phyloP scores from a whole-genome alignment of 176 grass and related monocot genomes.

The Zizania latifolia region DNA sequence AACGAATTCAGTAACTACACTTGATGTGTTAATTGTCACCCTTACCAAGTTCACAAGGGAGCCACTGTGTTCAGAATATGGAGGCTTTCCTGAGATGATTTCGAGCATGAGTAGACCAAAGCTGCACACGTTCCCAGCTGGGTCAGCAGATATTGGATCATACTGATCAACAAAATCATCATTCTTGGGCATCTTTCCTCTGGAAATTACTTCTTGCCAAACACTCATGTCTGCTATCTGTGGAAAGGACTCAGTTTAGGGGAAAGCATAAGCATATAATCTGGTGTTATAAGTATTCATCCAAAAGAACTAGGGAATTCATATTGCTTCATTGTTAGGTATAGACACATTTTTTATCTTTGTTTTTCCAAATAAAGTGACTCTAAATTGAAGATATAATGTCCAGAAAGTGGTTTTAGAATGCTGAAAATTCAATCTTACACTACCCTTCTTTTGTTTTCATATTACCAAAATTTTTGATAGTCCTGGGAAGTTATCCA shows the following conservation, averaged over 20 bases:
- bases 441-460: background rate
- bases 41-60: conserved; percentile 72
- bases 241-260: conserved; percentile 18
- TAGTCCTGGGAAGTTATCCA: background rate
- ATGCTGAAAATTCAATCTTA: background rate
- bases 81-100: conserved; percentile 85
- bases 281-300: conserved; percentile 1
- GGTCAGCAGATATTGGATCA: conserved; percentile 48
- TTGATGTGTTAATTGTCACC: background rate
- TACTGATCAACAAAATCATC: conserved; percentile 34
- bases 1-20: conserved; percentile 16
- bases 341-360: background rate
- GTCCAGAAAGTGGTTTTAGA: background rate
- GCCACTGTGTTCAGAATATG: conserved; percentile 54
- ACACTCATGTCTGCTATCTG: conserved; percentile 76
- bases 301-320: background rate
- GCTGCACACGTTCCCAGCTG: conserved; percentile 80
- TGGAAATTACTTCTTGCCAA: conserved; percentile 67
- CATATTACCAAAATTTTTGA: background rate
- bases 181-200: conserved; percentile 46
- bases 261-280: background rate
- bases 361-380: background rate
- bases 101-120: conserved; percentile 89
- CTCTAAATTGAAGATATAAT: conserved; percentile 19
- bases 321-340: background rate